These are phyloP conservation scores for Phoma sp. DNA, from an alignment of 2,329 filamentous ascomycete species.

Conservation along the genomic window DNA sequence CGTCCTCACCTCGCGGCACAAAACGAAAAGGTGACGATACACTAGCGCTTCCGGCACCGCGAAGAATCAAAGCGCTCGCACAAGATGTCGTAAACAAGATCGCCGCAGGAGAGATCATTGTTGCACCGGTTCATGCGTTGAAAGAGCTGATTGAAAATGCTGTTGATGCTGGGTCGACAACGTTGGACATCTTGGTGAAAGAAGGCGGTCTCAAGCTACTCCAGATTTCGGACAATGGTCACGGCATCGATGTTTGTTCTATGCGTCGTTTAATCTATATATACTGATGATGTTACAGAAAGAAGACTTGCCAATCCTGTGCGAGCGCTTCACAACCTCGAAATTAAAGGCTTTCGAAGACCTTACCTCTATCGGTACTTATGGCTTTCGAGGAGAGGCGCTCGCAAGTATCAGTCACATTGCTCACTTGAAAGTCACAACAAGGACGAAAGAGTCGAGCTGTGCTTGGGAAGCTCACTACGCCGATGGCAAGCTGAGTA, in stretches of 20 bases:
- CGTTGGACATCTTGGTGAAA: constrained; percentile 88
- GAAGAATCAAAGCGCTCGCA: constrained; percentile 76
- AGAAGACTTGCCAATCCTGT: constrained; percentile 90
- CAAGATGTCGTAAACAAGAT: constrained; percentile 98
- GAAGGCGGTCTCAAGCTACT: constrained; percentile 94
- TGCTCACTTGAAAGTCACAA: constrained; percentile 92
- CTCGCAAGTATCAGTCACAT: constrained; percentile 98
- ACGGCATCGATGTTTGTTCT: constrained; percentile 82
- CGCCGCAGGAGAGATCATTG: constrained; percentile 96
- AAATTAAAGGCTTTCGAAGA: constrained; percentile 96
- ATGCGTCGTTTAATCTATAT: background rate
- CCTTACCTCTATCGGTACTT: constrained; percentile 86
- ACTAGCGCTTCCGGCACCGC: constrained; percentile 46
- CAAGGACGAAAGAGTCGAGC: constrained; percentile 85
- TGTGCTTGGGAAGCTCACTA: constrained; percentile 93
- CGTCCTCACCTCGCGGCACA: constrained; percentile 41
- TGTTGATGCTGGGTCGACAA: constrained; percentile 94
- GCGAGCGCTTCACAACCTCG: constrained; percentile 95
- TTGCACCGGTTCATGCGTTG: constrained; percentile 92
- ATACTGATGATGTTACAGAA: constrained; percentile 61
- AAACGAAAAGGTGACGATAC: constrained; percentile 48
- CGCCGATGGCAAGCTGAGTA: constrained; percentile 78
- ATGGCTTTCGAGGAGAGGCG: constrained; percentile 97
- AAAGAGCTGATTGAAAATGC: constrained; percentile 98
- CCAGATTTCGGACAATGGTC: constrained; percentile 97